Base-by-base conservation (phyloP, 495 filamentous ascomycete species). In the Lasiosphaeria miniovina region DNA sequence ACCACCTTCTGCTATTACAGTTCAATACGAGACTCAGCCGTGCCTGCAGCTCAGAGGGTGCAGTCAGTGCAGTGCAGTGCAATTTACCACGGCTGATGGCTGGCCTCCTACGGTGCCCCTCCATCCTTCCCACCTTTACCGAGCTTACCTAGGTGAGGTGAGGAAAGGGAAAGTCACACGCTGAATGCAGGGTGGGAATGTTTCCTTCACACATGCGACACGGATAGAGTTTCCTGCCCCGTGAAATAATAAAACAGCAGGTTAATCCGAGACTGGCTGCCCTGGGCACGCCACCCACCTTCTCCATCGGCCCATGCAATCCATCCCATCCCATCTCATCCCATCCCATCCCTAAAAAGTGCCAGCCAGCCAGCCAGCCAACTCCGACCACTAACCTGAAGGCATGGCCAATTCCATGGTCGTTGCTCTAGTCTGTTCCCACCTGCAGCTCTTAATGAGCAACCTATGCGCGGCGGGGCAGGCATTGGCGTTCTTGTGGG, bases 371-470 rank as follows among this genome's bases (percentile, higher is more conserved):
- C 49, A 51, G 17, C 11, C 49, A 9, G 11, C 49, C 49, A 8
- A 41, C 24, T 45, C n/a, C 40, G n/a, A 45, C 40, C 40, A n/a
- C 46, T 49, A 3, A 8, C 7, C 46, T 49, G 32, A 14, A 7
- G 32, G 49, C 49, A 9, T 51, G 49, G 32, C 49, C 49, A 51
- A 51, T 51, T 35, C 49, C 24, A 10, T 24, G 12, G 12, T 46
- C 49, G 49, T 9, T 24, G 11, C 0, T 32, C 15, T 51, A 31
- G 49, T 51, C 17, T 3, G 32, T 51, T 51, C 49, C 5, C 49
- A 51, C 49, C 12, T 51, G 49, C 49, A 31, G 49, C 49, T 51
- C 49, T 51, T 51, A 51, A 31, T 51, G 17, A 51, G 46, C 14
- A n/a, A 49, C 1, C 9, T n/a, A 49, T 51, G 49, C 49, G 8